Conservation (phyloP, 306 rosid genomes). For the Sesbania bispinosa region DNA sequence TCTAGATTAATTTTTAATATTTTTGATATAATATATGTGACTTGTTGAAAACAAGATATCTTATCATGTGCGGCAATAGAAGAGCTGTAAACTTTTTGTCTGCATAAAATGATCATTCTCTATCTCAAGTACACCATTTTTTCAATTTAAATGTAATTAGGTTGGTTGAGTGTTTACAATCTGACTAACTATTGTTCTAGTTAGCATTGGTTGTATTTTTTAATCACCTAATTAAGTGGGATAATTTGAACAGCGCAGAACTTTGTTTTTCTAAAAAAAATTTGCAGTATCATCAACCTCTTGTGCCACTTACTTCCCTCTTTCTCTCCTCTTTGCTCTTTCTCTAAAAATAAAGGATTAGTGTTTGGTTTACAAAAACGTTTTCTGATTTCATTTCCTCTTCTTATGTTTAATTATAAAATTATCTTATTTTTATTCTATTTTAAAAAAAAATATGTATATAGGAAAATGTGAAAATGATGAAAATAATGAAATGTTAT, state of each 20-base stretch:
- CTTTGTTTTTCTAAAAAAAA: background rate
- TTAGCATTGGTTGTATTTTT: background rate
- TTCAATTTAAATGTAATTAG: background rate
- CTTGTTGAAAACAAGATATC: background rate
- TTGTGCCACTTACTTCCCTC: no score
- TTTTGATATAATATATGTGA: conserved; percentile 7
- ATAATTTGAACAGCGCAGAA: background rate
- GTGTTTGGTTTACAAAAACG: no score
- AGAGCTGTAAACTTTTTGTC: background rate
- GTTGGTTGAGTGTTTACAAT: background rate
- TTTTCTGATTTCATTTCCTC: no score
- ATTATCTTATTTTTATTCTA: no score
- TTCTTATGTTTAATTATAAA: no score
- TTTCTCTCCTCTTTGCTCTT: no score
- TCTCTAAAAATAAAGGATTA: no score
- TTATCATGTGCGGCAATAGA: background rate
- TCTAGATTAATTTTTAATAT: background rate
- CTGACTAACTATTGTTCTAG: background rate
- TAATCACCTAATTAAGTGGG: background rate
- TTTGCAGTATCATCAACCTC: background rate
- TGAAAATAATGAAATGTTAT: no score
- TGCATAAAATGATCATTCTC: background rate
- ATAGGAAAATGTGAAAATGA: no score
- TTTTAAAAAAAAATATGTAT: no score
- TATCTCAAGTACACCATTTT: background rate